Base-by-base conservation (phyloP, 192 early-diverging fungal genomes). In the Podila verticillata region DNA sequence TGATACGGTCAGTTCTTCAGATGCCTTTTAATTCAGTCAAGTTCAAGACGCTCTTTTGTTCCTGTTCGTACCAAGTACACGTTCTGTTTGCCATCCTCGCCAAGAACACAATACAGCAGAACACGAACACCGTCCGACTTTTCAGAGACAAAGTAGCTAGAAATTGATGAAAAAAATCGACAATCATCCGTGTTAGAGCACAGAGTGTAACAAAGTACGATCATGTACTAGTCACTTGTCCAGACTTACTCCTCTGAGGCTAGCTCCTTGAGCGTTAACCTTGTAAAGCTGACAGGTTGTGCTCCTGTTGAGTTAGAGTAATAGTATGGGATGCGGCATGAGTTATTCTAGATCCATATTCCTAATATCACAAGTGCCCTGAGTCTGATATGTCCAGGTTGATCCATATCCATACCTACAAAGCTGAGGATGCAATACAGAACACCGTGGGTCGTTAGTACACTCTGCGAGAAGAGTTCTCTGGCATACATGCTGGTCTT, bases 111-210 rank as follows among this genome's bases (percentile, higher is more conserved):
- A 15, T 81, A 86, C 1, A 93, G 57, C 0, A 94, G 80, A 8
- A 90, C 89, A 22, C 94, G 91, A 7, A 92, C 74, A 28, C 94
- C 95, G 77, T 95, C 94, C 3, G 95, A 90, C 70, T 96, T 96
- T 75, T 96, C 95, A 66, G 92, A 90, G 0, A 96, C 93, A 75
- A 90, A 90, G 74, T 90, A 96, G 83, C 87, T 89, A 68, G 1
- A 64, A 32, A 29, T 15, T 57, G 15, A 32, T 57, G 20, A 36
- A 22, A 31, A 34, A 35, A 67, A 47, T 26, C 0, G 19, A 31
- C 56, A 67, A 44, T 32, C 12, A 4, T 22, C 12, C 39, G 17
- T 9, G 15, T 44, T 13, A 44, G 39, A 44, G 12, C 39, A 44
- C 12, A 15, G 17, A 9, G 39, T 5, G 31, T 7, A 26, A 70